phyloP scores from a whole-genome alignment of 179 eudicot species.

The Beta macrorhiza region DNA sequence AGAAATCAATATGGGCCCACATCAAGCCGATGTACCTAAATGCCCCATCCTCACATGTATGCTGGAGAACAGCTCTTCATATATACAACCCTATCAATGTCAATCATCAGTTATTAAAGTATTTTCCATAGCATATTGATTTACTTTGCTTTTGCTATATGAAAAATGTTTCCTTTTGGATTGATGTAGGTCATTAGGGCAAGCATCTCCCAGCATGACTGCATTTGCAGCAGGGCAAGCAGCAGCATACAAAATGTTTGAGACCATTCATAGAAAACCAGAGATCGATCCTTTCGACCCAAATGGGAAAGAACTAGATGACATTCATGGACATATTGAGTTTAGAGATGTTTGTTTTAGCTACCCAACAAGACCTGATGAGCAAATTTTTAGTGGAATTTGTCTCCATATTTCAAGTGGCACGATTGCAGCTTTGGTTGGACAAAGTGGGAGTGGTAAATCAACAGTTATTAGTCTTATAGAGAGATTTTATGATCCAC shows the following conservation, averaged over 20 bases:
- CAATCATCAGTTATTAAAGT: background rate
- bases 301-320: conserved; percentile 20
- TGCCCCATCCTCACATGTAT: no score
- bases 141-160: no score
- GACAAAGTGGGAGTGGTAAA: conserved; percentile 42
- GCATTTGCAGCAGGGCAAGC: conserved; percentile 32
- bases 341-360: conserved; percentile 22
- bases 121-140: no score
- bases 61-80: no score
- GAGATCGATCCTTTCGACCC: conserved; percentile 29
- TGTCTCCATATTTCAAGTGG: conserved; percentile 21
- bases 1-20: no score
- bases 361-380: conserved; percentile 27
- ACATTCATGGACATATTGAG: conserved; percentile 29
- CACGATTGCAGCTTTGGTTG: conserved; percentile 34
- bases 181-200: conserved; percentile 29
- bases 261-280: conserved; percentile 28
- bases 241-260: conserved; percentile 32
- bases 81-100: no score
- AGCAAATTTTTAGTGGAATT: conserved; percentile 25
- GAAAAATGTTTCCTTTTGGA: no score
- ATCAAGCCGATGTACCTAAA: no score
- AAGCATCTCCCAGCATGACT: conserved; percentile 24
- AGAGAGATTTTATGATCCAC: conserved; percentile 39
- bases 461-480: conserved; percentile 34